Evolutionary conservation across 2,329 filamentous ascomycete genomes (phyloP), one percentile per base, ranked within the genome.

Genomic region (Fusarium sp.): DNA sequence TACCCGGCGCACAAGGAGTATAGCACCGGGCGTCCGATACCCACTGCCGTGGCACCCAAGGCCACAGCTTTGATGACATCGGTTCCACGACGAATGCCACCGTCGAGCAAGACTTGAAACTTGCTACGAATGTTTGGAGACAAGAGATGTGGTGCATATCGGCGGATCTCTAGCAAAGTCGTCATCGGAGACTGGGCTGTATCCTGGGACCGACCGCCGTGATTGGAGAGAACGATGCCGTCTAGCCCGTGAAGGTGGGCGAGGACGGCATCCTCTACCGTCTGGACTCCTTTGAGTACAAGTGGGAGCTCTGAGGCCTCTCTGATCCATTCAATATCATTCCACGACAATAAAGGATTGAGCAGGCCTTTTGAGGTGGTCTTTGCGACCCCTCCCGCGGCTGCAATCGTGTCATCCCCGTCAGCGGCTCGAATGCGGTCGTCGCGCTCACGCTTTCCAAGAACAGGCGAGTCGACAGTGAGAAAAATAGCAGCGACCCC

Each of bases 261-360:
- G 68, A 82, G 85, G 53, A 84, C 81, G 15, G 91, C 91, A 76
- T 94, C 91, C 44, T 83, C 82, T 0, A 88, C 86, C 10, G 86
- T 88, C 80, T 93, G 90, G 16, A 94, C 87, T 0, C 91, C 91
- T 78, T 94, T 94, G 27, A 94, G 50, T 70, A 90, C 81, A 82
- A 93, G 68, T 75, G 89, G 81, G 88, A 85, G 62, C 82, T 85
- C 82, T 1, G 8, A 1, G 79, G 56, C 41, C 2, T 41, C 46
- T 16, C 90, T 87, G 23, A 93, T 75, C 90, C 91, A 93, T 9
- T 84, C 80, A 2, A 93, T 83, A 75, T 92, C 91, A 47, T 87
- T 84, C 91, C 91, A 94, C 2, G 52, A 56, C 9, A 56, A 11
- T 11, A 56, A 27, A 9, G 52, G 52, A 12, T 56, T 46, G 4